Conservation (phyloP, 352 stramenopile species). For the Plasmopara muralis region DNA sequence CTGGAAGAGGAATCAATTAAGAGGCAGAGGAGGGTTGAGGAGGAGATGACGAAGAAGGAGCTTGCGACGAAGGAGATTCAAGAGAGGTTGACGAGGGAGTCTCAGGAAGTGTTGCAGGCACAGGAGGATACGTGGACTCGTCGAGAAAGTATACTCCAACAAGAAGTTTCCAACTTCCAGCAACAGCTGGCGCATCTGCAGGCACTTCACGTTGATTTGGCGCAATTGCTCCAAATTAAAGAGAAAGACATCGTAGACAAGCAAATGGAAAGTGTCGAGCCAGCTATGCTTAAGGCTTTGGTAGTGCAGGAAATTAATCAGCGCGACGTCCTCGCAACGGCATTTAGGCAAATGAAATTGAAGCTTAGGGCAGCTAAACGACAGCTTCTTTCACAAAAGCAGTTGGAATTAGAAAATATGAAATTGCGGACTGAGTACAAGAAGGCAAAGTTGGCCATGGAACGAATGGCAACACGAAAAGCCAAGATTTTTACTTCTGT, state of each 20-base stretch:
- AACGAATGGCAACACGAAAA: constrained; percentile 40
- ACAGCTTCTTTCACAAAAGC: constrained; percentile 31
- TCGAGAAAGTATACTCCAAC: constrained; percentile 17
- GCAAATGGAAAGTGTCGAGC: constrained; percentile 13
- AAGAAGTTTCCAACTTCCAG: constrained; percentile 13
- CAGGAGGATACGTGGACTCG: constrained; percentile 28
- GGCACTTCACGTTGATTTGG: constrained; percentile 35
- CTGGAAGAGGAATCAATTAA: constrained; percentile 26
- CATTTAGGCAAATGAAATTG: constrained; percentile 23
- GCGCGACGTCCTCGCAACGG: constrained; percentile 14
- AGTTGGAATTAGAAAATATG: constrained; percentile 42
- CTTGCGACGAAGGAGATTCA: constrained; percentile 15
- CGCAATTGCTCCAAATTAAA: constrained; percentile 22
- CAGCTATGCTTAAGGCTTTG: constrained; percentile 27
- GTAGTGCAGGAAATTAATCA: constrained; percentile 34
- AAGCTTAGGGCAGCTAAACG: constrained; percentile 32
- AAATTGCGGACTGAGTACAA: constrained; percentile 55
- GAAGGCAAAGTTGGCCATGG: constrained; percentile 56
- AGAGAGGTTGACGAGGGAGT: constrained; percentile 18
- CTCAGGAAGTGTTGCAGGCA: constrained; percentile 24
- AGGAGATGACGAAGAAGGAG: constrained; percentile 23
- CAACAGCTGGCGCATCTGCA: constrained; percentile 19
- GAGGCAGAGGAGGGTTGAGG: constrained; percentile 24
- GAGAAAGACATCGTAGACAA: constrained; percentile 3
- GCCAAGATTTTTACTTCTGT: constrained; percentile 16